These are phyloP conservation scores for Chalciporus sphaerocephalus DNA, from an alignment of 768 basidiomycete genomes.

Conservation along the genomic window DNA sequence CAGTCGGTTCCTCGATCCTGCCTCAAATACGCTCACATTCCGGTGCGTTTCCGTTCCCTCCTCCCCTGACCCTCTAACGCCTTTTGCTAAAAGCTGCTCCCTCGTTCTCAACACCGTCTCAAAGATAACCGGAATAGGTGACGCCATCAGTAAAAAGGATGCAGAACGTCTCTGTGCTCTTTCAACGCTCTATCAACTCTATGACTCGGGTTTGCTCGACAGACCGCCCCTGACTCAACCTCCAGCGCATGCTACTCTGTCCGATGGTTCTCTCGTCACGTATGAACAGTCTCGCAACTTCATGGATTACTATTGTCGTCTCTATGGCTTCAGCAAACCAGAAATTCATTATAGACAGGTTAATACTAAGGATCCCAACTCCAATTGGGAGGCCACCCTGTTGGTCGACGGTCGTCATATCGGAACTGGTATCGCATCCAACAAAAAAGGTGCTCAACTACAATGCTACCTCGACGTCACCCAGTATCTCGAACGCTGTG, in stretches of 20 bases:
- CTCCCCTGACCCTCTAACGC: background rate
- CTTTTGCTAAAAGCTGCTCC: constrained; percentile 15
- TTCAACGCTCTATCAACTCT: constrained; percentile 68
- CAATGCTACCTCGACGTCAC: constrained; percentile 85
- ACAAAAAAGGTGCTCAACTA: constrained; percentile 68
- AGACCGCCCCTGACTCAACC: constrained; percentile 21
- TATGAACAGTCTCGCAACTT: constrained; percentile 79
- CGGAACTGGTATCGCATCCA: constrained; percentile 65
- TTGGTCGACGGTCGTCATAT: constrained; percentile 74
- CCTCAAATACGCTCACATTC: constrained; percentile 12
- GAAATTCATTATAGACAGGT: constrained; percentile 54
- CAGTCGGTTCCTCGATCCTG: constrained; percentile 11
- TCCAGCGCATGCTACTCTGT: constrained; percentile 37
- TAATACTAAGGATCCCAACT: constrained; percentile 18
- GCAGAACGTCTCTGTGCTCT: constrained; percentile 75
- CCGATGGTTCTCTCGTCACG: constrained; percentile 58
- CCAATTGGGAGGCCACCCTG: constrained; percentile 70
- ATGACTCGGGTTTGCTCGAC: constrained; percentile 47
- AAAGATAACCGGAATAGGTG: constrained; percentile 57
- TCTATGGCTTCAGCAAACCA: constrained; percentile 69
- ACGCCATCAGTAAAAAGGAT: constrained; percentile 52
- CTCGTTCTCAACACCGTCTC: constrained; percentile 27
- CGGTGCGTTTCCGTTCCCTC: constrained; percentile 15
- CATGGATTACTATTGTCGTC: constrained; percentile 92
- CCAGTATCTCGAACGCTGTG: constrained; percentile 81